Percentiles rank a stretch among this genome's conserved stretches.
phyloP scores from a whole-genome alignment of 2,329 filamentous ascomycete species.

The Fusarium compactum region DNA sequence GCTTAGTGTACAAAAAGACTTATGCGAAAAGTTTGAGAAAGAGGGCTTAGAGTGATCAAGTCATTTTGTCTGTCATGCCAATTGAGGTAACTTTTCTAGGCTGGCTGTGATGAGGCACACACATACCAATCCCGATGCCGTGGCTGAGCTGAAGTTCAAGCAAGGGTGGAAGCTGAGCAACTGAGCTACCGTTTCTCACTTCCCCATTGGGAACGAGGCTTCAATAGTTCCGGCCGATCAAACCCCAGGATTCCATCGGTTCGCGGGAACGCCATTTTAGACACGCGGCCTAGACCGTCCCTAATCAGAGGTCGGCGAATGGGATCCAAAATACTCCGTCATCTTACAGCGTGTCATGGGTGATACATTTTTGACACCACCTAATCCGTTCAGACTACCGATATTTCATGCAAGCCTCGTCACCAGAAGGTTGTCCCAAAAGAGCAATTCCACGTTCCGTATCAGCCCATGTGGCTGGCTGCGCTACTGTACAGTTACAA shows the following conservation, averaged over 20 bases:
- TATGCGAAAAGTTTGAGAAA: background rate
- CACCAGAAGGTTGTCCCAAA: background rate
- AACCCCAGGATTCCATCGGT: slow-evolving; percentile 21
- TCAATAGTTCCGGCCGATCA: slow-evolving; percentile 23
- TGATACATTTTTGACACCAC: background rate
- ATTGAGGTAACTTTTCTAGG: background rate
- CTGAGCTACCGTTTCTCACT: slow-evolving; percentile 2
- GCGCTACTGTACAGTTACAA: background rate
- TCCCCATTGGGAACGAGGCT: slow-evolving; percentile 7
- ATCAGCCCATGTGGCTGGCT: slow-evolving; percentile 25
- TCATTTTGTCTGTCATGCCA: background rate
- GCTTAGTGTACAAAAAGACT: background rate
- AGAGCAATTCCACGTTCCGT: slow-evolving; percentile 12
- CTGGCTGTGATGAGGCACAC: background rate
- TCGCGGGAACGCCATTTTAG: background rate
- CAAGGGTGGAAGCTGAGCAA: slow-evolving; percentile 1
- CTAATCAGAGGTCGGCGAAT: background rate
- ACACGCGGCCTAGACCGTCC: slow-evolving; percentile 11
- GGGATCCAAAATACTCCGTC: background rate
- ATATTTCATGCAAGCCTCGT: slow-evolving; percentile 16
- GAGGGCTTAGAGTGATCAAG: background rate
- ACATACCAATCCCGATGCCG: background rate
- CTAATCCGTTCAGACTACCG: background rate
- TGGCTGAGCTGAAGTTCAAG: slow-evolving; percentile 18
- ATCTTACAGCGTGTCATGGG: background rate